Base-by-base conservation (phyloP, 1,284 basidiomycete genomes). In the Apiotrichum siamense region DNA sequence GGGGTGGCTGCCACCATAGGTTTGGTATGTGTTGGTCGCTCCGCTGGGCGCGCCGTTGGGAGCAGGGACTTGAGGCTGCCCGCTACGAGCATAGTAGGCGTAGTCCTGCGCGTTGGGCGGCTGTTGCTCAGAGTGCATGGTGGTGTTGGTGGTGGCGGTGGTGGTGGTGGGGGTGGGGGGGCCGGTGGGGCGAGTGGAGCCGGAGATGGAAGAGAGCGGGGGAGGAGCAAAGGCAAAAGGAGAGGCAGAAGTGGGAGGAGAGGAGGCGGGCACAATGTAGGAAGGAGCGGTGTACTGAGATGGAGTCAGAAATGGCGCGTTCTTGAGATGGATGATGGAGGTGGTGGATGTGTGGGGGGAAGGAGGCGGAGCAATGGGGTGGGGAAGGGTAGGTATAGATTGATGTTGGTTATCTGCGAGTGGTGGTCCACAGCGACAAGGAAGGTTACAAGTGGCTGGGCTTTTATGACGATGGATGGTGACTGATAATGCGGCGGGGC, bases 141-240 rank as follows among this genome's bases (percentile, higher is more conserved):
- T 49, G 20, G 64, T n/a, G n/a, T n/a, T 35, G 33, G 15, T 31
- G 29, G n/a, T n/a, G n/a, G n/a, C n/a, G n/a, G n/a, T n/a, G n/a
- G n/a, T n/a, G n/a, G n/a, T n/a, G n/a, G n/a, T n/a, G n/a, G n/a
- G n/a, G n/a, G n/a, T n/a, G n/a, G n/a, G n/a, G n/a, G n/a, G n/a
- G n/a, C n/a, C 38, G 10, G 49, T 10, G 25, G 43, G 43, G 46
- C 65, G 63, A 10, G 62, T 58, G 6, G 61, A 54, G 18, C 56
- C 46, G n/a, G 56, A 56, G 18, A 58, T 36, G 7, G 58, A 58
- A 0, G 61, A 66, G 13, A 69, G 62, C 7, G 69, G 66, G 15
- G 69, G 67, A 20, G 69, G 67, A 7, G 64, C 66, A 52, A 70
- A 71, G 11, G 69, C 67, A 37, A 71, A 70, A 17, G 69, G 69